Evolutionary conservation across 768 basidiomycete species (phyloP).

Genomic region (Leccinum pellstonianum): DNA sequence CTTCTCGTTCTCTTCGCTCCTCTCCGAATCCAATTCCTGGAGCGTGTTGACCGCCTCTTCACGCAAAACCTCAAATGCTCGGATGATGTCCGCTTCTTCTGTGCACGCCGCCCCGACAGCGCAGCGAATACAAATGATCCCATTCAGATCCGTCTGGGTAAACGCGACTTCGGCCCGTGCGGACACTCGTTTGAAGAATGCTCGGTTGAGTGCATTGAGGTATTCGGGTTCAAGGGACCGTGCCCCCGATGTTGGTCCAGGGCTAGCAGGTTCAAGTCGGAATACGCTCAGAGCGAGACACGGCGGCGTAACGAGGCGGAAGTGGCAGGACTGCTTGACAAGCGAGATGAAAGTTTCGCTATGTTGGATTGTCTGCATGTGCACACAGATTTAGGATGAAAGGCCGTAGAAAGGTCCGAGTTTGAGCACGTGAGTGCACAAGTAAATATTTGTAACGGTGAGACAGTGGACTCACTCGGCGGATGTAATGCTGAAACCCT

Average conservation of each 20-base stretch:
- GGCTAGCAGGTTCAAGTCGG: constrained; percentile 48
- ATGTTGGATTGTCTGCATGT: constrained; percentile 55
- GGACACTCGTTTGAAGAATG: constrained; percentile 58
- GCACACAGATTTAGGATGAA: neutral
- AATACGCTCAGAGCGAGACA: constrained; percentile 78
- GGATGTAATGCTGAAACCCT: constrained; percentile 79
- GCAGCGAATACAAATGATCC: constrained; percentile 71
- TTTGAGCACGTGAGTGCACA: neutral
- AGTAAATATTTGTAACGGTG: no score
- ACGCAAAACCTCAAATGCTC: constrained; percentile 57
- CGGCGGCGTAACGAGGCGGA: constrained; percentile 67
- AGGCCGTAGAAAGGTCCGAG: neutral
- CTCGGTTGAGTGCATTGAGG: constrained; percentile 65
- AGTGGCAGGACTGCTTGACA: constrained; percentile 47
- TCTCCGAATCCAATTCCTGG: constrained; percentile 35
- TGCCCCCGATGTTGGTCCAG: neutral
- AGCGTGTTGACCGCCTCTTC: constrained; percentile 54
- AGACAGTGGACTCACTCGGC: constrained; percentile 23
- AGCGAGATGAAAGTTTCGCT: constrained; percentile 59
- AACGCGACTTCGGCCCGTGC: constrained; percentile 64
- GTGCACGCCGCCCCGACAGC: constrained; percentile 75
- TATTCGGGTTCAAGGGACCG: constrained; percentile 31
- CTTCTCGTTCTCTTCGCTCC: no score
- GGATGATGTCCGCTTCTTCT: constrained; percentile 56
- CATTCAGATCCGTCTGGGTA: constrained; percentile 77